Conservation (phyloP, 176 grass and related monocot species). For the Otatea glauca region DNA sequence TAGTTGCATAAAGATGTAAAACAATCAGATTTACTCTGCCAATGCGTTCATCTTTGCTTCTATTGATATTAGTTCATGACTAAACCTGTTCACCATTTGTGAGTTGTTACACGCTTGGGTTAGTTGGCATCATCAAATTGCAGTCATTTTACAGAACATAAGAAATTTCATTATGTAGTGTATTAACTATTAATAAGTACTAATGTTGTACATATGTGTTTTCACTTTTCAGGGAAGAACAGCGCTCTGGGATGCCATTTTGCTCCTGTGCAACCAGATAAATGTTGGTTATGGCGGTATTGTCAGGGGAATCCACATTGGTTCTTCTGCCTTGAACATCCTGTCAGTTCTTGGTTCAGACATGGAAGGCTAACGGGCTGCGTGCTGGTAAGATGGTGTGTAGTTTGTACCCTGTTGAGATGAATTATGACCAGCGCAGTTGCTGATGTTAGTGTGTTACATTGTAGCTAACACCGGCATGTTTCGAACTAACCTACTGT, state of each 20-base stretch:
- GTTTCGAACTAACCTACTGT: conserved; percentile 33
- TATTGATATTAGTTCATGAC: conserved; percentile 5
- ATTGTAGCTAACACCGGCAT: neutral
- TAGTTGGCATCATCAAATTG: neutral
- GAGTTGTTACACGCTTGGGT: neutral
- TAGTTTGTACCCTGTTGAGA: conserved; percentile 13
- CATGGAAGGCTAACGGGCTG: conserved; percentile 56
- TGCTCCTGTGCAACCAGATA: conserved; percentile 92
- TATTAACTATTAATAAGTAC: neutral
- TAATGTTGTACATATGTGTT: conserved; percentile 15
- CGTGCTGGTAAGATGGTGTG: neutral
- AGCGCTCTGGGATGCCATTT: conserved; percentile 93
- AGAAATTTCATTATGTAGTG: neutral
- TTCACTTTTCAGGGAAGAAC: conserved; percentile 80
- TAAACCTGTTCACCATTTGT: conserved; percentile 9
- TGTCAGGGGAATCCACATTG: conserved; percentile 86
- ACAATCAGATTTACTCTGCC: neutral
- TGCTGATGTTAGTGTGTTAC: conserved; percentile 22
- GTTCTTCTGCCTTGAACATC: conserved; percentile 79
- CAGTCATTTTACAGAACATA: neutral
- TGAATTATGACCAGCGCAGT: neutral
- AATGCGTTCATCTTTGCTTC: neutral
- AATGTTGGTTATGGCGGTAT: conserved; percentile 75
- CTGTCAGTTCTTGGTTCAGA: conserved; percentile 76
- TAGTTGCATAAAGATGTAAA: neutral